Evolutionary conservation across 768 basidiomycete genomes (phyloP).

Genomic region (Mycena leptocephala): DNA sequence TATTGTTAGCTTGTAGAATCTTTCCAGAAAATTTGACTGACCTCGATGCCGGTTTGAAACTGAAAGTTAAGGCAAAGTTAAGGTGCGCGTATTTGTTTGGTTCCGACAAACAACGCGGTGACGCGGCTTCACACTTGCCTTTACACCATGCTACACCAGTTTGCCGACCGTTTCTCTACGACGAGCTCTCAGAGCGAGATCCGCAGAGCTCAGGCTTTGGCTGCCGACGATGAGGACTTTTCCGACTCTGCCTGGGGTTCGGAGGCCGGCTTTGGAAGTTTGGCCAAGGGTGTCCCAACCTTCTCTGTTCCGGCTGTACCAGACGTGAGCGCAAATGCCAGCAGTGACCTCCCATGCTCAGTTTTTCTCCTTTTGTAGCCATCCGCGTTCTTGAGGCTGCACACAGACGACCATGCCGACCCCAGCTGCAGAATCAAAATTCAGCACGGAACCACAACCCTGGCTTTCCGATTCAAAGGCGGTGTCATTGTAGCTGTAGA

Average conservation of each 20-base stretch:
- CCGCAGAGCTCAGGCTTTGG: constrained; percentile 61
- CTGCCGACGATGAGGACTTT: constrained; percentile 75
- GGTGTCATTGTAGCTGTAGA: constrained; percentile 99
- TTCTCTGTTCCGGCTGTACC: constrained; percentile 83
- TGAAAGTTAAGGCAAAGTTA: no score
- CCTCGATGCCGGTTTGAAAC: no score
- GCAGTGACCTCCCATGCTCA: neutral
- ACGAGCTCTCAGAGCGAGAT: constrained; percentile 67
- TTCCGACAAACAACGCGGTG: constrained; percentile 51
- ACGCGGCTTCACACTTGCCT: constrained; percentile 13
- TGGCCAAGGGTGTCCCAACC: constrained; percentile 79
- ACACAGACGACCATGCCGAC: constrained; percentile 97
- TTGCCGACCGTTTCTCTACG: constrained; percentile 78
- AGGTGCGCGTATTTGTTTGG: neutral
- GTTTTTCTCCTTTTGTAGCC: constrained; percentile 68
- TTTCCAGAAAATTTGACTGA: neutral
- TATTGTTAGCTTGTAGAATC: no score
- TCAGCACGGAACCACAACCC: constrained; percentile 97
- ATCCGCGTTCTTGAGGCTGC: constrained; percentile 89
- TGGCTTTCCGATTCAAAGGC: constrained; percentile 96
- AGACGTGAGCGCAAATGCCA: constrained; percentile 70
- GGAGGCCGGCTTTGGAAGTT: constrained; percentile 83
- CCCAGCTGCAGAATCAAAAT: constrained; percentile 97
- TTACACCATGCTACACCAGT: constrained; percentile 75
- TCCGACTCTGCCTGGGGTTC: constrained; percentile 89